Evolutionary conservation across 352 stramenopile genomes (phyloP), one percentile per base, ranked within the genome.

Genomic region (Phytophthora melonis): DNA sequence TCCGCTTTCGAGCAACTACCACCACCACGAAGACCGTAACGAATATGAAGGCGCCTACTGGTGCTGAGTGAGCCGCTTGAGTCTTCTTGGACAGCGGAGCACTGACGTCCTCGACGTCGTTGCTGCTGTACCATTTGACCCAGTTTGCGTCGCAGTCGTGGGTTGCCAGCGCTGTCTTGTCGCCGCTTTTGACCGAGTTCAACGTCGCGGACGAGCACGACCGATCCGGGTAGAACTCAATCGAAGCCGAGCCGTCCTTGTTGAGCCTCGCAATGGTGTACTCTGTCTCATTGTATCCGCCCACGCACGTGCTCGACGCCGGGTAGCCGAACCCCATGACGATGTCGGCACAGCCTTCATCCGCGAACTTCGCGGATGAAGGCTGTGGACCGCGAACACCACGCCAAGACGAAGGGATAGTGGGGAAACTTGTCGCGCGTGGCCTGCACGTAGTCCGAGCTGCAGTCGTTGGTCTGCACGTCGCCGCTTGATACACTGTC

Each of bases 101-200:
- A 5, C 27, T 62, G 50, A 32, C 39, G 16, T 63, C 67, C 5
- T 67, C 72, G 23, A 53, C 60, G 45, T 74, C 65, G 21, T 74
- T 77, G 25, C 70, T 74, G 45, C 58, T 74, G 47, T 74, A 77
- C 65, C 65, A 77, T 57, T 25, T 39, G n/a, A 65, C 73, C 63
- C 52, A 70, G 41, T 74, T 58, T 34, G 64, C 59, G 3, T 53
- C 58, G 6, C 70, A 77, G 14, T 59, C 59, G 63, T 77, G 70
- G 6, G 25, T 66, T 11, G 21, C 13, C 0, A 77, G 53, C 1
- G 57, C 59, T 3, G 66, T 58, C 49, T 68, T 61, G 36, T 32
- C 34, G 25, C 73, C 63, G 6, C 30, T 64, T 36, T 16, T 68
- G 25, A 7, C 57, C 6, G 30, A 34, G 30, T 34, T 34, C 30